Evolutionary conservation across 306 rosid species (phyloP), one percentile per base, ranked within the genome.

Genomic region (Senna siamea): DNA sequence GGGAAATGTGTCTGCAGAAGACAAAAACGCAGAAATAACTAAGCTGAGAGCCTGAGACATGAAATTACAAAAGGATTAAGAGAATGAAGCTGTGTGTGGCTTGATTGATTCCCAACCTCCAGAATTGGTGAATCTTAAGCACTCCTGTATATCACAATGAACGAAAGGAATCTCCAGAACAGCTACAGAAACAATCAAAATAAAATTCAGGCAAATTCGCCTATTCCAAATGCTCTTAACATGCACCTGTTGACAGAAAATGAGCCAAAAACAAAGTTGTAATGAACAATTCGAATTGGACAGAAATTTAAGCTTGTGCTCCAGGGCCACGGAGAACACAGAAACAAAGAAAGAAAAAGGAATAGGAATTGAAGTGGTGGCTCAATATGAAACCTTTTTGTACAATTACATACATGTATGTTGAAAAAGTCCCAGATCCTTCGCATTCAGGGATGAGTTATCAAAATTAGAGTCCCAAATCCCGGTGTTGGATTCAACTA

Each of bases 401-500:
- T 51, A 51, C 72, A 48, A 67, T 65, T 58, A 56, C 78, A 28
- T n/a, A 10, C 37, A 46, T 65, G 54, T 44, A 69, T 56, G 35
- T 69, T 60, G 5, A 30, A 35, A 63, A 76, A 69, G 79, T 61
- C 70, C 70, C 78, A 84, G 92, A 89, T 89, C 90, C 83, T 83
- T 76, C 20, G 61, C 81, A 80, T 78, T 76, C 80, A 73, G 59
- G 73, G 74, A 66, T 62, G 22, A 74, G 53, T 79, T 57, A 76
- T 75, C 67, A 17, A 6, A n/a, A 75, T 69, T 80, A 68, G 63
- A 56, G 52, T 37, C 32, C 73, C 12, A 7, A 76, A 81, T 48
- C 52, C 38, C 17, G 37, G 30, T 11, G 79, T 76, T 73, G 46
- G 43, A 70, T 14, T 47, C 17, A 26, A 26, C 3, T 52, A 69